A percentile compares a stretch with the other conserved stretches of the same genome.
Conservation (phyloP, 768 basidiomycete species). For the Lentinula lateritia region DNA sequence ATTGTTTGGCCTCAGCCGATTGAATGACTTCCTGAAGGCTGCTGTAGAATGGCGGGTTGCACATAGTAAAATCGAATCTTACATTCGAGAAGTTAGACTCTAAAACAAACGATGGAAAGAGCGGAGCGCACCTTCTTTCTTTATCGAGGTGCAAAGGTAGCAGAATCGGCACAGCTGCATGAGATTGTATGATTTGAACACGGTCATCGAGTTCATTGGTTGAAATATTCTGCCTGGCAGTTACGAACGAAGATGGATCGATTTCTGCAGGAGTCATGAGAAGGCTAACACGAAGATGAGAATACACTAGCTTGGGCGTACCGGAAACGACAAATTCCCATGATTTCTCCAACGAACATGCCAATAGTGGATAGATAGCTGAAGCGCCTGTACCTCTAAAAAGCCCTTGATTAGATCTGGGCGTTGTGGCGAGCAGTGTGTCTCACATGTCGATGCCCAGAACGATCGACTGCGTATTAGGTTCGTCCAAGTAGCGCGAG, state of each 20-base stretch:
- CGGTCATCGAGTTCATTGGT: constrained; percentile 48
- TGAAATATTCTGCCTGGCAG: constrained; percentile 52
- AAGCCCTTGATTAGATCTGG: not conserved
- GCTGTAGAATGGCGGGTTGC: constrained; percentile 95
- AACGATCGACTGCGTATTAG: constrained; percentile 15
- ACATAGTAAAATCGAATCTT: constrained; percentile 81
- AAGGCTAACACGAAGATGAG: not conserved
- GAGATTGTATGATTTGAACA: constrained; percentile 41
- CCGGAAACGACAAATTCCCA: constrained; percentile 74
- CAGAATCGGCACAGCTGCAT: constrained; percentile 38
- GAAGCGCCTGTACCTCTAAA: constrained; percentile 86
- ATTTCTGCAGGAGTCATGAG: constrained; percentile 47
- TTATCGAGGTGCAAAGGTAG: constrained; percentile 23
- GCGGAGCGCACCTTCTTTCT: not conserved
- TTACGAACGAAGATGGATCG: constrained; percentile 53
- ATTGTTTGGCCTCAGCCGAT: constrained; percentile 59
- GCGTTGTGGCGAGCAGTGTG: not conserved
- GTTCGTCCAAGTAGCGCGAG: constrained; percentile 9
- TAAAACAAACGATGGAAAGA: not conserved
- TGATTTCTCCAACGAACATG: constrained; percentile 40
- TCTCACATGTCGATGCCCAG: constrained; percentile 72
- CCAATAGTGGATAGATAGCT: constrained; percentile 82
- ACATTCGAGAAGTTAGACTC: not conserved
- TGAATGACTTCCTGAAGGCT: constrained; percentile 59
- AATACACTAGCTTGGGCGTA: not conserved